A percentile compares a stretch with the other conserved stretches of the same genome.
phyloP scores from a whole-genome alignment of 306 rosid species.

The Gastrolobium villosum region DNA sequence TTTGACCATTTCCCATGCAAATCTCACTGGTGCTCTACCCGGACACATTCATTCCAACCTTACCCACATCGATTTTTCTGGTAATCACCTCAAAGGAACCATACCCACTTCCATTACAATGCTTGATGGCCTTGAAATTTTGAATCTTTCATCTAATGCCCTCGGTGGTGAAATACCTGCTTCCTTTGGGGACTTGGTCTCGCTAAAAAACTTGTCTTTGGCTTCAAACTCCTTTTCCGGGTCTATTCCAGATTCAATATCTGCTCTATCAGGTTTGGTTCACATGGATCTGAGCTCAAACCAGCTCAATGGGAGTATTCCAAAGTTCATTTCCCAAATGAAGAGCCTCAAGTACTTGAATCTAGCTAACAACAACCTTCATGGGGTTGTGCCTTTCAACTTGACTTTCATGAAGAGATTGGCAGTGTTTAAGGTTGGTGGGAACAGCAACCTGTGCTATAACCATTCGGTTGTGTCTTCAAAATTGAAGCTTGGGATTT shows the following conservation, averaged over 20 bases:
- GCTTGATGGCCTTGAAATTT: constrained; percentile 64
- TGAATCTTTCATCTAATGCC: constrained; percentile 76
- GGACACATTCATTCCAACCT: constrained; percentile 69
- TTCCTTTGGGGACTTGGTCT: constrained; percentile 77
- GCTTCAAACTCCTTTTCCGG: constrained; percentile 87
- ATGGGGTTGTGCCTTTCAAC: constrained; percentile 85
- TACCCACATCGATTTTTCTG: constrained; percentile 81
- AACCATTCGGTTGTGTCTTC: constrained; percentile 78
- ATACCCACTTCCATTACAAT: constrained; percentile 71
- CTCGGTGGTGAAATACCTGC: constrained; percentile 75
- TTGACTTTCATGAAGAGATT: constrained; percentile 61
- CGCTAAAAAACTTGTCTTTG: constrained; percentile 66
- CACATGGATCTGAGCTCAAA: constrained; percentile 96
- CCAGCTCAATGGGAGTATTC: constrained; percentile 86
- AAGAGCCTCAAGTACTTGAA: constrained; percentile 75
- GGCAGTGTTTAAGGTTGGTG: constrained; percentile 68
- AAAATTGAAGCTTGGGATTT: constrained; percentile 89
- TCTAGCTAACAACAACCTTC: constrained; percentile 81
- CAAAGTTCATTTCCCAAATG: constrained; percentile 79
- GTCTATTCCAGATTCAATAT: constrained; percentile 73
- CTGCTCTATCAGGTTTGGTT: constrained; percentile 69
- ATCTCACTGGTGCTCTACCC: constrained; percentile 80
- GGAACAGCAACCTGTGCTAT: constrained; percentile 79
- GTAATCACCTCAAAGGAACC: constrained; percentile 70
- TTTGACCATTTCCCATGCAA: constrained; percentile 75